These are phyloP conservation scores for Aureobasidium leucospermi DNA, from an alignment of 2,329 filamentous ascomycete genomes.

Conservation along the genomic window DNA sequence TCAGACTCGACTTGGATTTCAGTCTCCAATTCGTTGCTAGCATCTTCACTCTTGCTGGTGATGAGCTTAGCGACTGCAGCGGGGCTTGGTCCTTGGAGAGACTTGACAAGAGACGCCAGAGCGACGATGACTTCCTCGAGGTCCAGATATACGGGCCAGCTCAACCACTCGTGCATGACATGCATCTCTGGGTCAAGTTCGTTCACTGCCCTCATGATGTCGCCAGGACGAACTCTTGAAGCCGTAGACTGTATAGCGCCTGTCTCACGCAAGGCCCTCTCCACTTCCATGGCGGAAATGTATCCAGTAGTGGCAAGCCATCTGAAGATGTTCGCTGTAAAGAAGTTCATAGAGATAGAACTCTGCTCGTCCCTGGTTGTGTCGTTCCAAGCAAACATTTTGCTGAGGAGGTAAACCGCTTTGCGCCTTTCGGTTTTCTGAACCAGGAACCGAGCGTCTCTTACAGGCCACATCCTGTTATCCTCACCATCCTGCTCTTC, in stretches of 20 bases:
- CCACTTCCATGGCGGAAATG: slow-evolving; percentile 37
- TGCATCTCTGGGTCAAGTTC: slow-evolving; percentile 62
- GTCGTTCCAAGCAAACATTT: slow-evolving; percentile 35
- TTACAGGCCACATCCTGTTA: slow-evolving; percentile 17
- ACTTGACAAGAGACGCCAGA: slow-evolving; percentile 60
- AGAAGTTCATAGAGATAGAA: slow-evolving; percentile 36
- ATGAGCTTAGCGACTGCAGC: slow-evolving; percentile 16
- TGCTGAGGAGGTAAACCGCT: slow-evolving; percentile 48
- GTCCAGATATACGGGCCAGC: slow-evolving; percentile 54
- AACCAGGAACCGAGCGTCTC: slow-evolving; percentile 34
- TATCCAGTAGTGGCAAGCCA: slow-evolving; percentile 53
- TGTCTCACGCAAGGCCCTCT: slow-evolving; percentile 31
- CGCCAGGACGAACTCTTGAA: slow-evolving; percentile 40
- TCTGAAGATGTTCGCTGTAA: slow-evolving; percentile 47
- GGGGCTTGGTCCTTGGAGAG: slow-evolving; percentile 47
- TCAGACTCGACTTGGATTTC: slow-evolving; percentile 38
- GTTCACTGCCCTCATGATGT: slow-evolving; percentile 55
- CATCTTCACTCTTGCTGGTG: slow-evolving; percentile 12
- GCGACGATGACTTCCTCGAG: slow-evolving; percentile 60
- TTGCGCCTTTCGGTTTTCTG: slow-evolving; percentile 56
- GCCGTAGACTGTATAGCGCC: slow-evolving; percentile 25
- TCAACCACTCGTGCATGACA: slow-evolving; percentile 58
- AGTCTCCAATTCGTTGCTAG: neutral
- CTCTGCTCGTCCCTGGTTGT: slow-evolving; percentile 15
- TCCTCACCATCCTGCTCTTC: neutral